Evolutionary conservation across 495 filamentous ascomycete species (phyloP).

Genomic region (Hyaloscypha bicolor): DNA sequence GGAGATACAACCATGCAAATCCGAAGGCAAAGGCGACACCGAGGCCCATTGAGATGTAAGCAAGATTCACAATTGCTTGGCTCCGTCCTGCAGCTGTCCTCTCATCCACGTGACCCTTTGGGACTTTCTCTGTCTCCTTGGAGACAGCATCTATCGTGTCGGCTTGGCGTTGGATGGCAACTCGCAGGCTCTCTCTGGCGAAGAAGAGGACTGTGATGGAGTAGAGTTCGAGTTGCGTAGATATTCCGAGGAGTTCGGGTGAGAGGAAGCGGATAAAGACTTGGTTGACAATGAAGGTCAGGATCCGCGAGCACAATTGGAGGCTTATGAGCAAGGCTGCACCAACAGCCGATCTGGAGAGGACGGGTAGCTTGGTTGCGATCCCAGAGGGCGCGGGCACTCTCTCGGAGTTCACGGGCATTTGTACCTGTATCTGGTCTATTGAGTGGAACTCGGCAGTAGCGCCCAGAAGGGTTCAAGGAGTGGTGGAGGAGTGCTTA

Average conservation of each 20-base stretch:
- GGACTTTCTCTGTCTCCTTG: conserved; percentile 13
- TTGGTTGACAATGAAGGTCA: conserved; percentile 93
- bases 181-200: conserved; percentile 82
- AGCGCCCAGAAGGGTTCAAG: too few species aligned
- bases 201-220: conserved; percentile 89
- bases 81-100: conserved; percentile 34
- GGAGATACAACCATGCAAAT: conserved; percentile 68
- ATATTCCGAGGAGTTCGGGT: conserved; percentile 78
- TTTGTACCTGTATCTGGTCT: neutral
- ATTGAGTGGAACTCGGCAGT: too few species aligned
- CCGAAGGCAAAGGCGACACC: conserved; percentile 64
- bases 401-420: neutral
- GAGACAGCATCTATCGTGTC: conserved; percentile 31
- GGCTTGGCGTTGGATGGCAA: conserved; percentile 81
- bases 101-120: conserved; percentile 29
- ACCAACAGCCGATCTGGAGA: conserved; percentile 59
- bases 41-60: conserved; percentile 73
- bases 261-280: conserved; percentile 83
- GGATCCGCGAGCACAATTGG: conserved; percentile 77
- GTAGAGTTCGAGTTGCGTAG: conserved; percentile 88
- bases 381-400: neutral
- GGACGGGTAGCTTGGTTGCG: neutral
- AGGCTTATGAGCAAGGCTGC: conserved; percentile 85
- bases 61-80: conserved; percentile 85
- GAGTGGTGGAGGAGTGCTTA: too few species aligned